Evolutionary conservation across 148 eudicot species (phyloP).

Genomic region (Camellia lanceoleosa): DNA sequence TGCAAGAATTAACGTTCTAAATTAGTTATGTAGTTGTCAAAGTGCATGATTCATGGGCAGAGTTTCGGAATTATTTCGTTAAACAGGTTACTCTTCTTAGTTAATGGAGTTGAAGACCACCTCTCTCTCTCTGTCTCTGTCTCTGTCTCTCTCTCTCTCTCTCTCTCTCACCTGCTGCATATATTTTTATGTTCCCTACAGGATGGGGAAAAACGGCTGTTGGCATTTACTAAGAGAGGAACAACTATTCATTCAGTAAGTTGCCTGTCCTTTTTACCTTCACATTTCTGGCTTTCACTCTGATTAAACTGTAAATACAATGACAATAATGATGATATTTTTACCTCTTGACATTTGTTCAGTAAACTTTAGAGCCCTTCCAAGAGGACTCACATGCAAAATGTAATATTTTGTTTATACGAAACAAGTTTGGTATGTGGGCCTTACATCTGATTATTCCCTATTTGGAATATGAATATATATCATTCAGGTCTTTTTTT

Average conservation of each 20-base stretch:
- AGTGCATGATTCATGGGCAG: constrained; percentile 83
- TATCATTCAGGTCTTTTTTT: neutral
- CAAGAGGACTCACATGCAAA: neutral
- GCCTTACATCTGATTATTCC: neutral
- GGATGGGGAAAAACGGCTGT: constrained; percentile 80
- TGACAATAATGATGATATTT: neutral
- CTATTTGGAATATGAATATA: neutral
- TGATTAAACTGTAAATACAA: neutral
- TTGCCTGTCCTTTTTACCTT: constrained; percentile 1
- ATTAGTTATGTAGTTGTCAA: constrained; percentile 89
- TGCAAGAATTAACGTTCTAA: constrained; percentile 32
- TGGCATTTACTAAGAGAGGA: constrained; percentile 93
- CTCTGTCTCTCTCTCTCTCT: constrained; percentile 7
- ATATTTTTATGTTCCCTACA: constrained; percentile 24
- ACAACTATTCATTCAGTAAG: constrained; percentile 74
- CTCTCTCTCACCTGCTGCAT: neutral
- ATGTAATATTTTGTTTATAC: neutral
- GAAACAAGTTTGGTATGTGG: neutral
- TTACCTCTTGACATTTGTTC: neutral
- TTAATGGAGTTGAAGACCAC: neutral
- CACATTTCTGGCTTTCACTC: neutral
- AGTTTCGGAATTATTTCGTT: constrained; percentile 71
- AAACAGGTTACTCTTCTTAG: constrained; percentile 50
- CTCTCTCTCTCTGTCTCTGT: constrained; percentile 1
- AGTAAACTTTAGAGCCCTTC: neutral